Evolutionary conservation across 495 filamentous ascomycete genomes (phyloP).

Genomic region (Parmelia sp.): DNA sequence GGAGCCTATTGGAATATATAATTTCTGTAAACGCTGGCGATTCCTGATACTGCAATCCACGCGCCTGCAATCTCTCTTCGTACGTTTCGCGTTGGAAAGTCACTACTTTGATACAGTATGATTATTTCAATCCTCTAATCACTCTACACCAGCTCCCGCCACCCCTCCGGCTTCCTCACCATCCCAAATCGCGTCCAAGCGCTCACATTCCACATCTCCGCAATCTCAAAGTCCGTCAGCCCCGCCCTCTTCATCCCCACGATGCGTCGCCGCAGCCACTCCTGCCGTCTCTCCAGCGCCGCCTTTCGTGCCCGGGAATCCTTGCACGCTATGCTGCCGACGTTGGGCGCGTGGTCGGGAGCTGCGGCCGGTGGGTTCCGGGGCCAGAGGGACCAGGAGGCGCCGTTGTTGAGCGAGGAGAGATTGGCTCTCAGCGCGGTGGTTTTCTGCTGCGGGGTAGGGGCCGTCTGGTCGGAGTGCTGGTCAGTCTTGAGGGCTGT

Average conservation of each 20-base stretch:
- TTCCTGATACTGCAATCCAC: too few relatives aligned
- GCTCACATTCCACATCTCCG: conserved; percentile 2
- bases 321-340: neutral
- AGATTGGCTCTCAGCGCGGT: neutral
- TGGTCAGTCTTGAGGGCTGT: neutral
- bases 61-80: too few relatives aligned
- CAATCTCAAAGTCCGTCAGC: conserved; percentile 12
- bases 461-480: neutral
- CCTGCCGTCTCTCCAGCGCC: conserved; percentile 18
- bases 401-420: neutral
- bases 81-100: neutral
- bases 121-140: too few relatives aligned
- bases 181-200: conserved; percentile 11
- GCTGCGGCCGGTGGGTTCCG: neutral
- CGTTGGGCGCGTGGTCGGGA: neutral
- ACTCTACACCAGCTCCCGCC: neutral
- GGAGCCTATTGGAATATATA: neutral
- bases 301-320: neutral
- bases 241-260: conserved; percentile 13
- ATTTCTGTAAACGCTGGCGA: too few relatives aligned
- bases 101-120: too few relatives aligned
- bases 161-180: conserved; percentile 11
- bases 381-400: neutral
- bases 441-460: neutral
- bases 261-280: conserved; percentile 7